These are phyloP conservation scores for Argentina anserina DNA, from an alignment of 306 rosid genomes.

Conservation along the genomic window DNA sequence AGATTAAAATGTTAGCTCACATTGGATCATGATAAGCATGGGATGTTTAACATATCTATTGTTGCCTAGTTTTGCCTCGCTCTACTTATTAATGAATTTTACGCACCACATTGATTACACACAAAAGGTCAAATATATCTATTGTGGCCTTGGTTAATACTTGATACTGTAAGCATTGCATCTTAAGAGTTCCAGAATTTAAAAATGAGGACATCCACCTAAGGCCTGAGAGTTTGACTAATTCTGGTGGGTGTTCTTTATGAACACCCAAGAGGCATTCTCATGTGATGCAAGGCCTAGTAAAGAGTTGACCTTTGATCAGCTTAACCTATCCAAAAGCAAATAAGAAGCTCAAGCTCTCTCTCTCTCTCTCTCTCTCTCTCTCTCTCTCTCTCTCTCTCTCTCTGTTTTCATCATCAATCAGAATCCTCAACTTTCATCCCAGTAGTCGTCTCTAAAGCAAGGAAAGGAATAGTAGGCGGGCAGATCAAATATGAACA, in stretches of 20 bases:
- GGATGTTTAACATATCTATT: too few relatives aligned
- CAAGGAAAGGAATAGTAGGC: background rate
- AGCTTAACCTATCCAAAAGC: background rate
- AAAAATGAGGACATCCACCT: background rate
- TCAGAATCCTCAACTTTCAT: background rate
- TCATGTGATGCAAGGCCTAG: background rate
- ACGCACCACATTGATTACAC: too few relatives aligned
- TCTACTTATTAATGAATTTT: too few relatives aligned
- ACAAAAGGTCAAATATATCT: too few relatives aligned
- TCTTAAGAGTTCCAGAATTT: background rate
- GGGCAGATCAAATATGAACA: conserved; percentile 38
- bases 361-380: too few relatives aligned
- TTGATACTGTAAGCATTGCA: background rate
- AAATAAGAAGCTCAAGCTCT: background rate
- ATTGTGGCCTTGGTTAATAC: too few relatives aligned
- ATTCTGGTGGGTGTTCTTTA: conserved; percentile 4
- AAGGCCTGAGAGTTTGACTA: conserved; percentile 16
- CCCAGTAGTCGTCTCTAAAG: background rate
- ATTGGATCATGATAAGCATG: too few relatives aligned
- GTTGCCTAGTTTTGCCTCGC: too few relatives aligned
- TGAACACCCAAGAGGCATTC: background rate
- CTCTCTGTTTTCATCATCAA: background rate
- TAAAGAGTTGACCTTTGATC: conserved; percentile 16
- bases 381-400: too few relatives aligned
- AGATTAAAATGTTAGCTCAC: too few relatives aligned